Conservation (phyloP, 192 early-diverging fungal genomes). For the Diversispora eburnea region DNA sequence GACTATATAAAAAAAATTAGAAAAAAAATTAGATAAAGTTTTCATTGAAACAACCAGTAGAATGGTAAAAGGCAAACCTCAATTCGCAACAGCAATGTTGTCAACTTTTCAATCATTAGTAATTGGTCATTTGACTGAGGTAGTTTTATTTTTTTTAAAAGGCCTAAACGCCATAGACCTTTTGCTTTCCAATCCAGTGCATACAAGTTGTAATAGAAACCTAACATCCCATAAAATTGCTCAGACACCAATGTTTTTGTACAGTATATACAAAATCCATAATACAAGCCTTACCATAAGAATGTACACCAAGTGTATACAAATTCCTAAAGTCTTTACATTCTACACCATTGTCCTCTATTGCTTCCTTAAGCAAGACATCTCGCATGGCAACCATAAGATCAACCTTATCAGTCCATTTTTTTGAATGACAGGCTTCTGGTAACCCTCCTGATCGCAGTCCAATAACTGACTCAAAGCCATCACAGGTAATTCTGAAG, state of each 20-base stretch:
- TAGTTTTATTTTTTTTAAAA: background rate
- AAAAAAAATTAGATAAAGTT: background rate
- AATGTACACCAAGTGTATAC: too few relatives aligned
- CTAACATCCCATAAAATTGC: slow-evolving; percentile 6
- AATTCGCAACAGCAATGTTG: background rate
- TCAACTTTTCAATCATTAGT: slow-evolving; percentile 14
- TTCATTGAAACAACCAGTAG: background rate
- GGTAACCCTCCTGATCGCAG: too few relatives aligned
- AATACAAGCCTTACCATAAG: too few relatives aligned
- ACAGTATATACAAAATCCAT: too few relatives aligned
- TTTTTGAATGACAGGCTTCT: too few relatives aligned
- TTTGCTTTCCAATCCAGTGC: slow-evolving; percentile 10
- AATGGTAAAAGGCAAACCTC: slow-evolving; percentile 5
- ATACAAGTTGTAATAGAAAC: slow-evolving; percentile 9
- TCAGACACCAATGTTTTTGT: background rate
- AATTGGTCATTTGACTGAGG: slow-evolving; percentile 8
- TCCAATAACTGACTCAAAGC: too few relatives aligned
- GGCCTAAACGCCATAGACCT: slow-evolving; percentile 14
- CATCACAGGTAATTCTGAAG: too few relatives aligned
- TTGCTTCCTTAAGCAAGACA: too few relatives aligned
- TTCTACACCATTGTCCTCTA: too few relatives aligned
- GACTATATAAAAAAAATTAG: background rate
- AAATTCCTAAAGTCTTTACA: too few relatives aligned
- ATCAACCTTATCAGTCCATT: too few relatives aligned
- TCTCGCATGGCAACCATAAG: too few relatives aligned